A percentile compares a stretch with the other conserved stretches of the same genome.
Conservation (phyloP, 345 rosid species). For the Citrus glauca region DNA sequence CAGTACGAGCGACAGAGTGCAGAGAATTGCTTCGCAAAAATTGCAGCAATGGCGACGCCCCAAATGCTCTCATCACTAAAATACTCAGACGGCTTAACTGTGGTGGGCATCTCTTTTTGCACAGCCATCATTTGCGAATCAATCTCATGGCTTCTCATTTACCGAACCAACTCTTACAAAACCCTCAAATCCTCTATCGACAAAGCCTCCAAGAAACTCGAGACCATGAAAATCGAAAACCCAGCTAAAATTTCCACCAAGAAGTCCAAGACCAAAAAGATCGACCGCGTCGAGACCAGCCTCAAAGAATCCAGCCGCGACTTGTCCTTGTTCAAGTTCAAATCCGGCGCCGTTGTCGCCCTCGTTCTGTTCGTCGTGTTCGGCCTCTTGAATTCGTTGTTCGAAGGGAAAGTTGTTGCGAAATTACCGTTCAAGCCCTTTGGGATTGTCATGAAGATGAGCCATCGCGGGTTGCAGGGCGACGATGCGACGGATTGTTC, state of each 20-base stretch:
- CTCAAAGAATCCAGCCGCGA: slow-evolving; percentile 70
- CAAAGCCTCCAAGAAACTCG: too few species aligned
- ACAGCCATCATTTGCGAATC: slow-evolving; percentile 92
- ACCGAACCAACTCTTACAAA: slow-evolving; percentile 56
- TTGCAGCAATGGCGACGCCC: background rate
- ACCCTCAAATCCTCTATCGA: too few species aligned
- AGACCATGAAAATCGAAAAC: too few species aligned
- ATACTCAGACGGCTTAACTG: slow-evolving; percentile 84
- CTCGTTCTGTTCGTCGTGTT: slow-evolving; percentile 87
- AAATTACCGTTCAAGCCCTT: slow-evolving; percentile 83
- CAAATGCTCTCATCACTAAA: slow-evolving; percentile 53
- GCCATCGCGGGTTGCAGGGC: slow-evolving; percentile 79
- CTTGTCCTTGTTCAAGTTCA: slow-evolving; percentile 61
- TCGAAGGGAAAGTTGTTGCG: slow-evolving; percentile 94
- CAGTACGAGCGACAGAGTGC: too few species aligned
- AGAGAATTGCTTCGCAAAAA: too few species aligned
- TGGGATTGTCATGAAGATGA: slow-evolving; percentile 87
- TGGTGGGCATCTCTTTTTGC: slow-evolving; percentile 86
- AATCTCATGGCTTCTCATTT: slow-evolving; percentile 93
- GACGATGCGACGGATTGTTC: slow-evolving; percentile 91
- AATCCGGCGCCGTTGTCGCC: slow-evolving; percentile 98
- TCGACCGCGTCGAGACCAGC: slow-evolving; percentile 92
- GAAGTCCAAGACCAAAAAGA: slow-evolving; percentile 90
- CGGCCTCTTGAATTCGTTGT: slow-evolving; percentile 80
- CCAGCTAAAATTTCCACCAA: slow-evolving; percentile 42